Base-by-base conservation (phyloP, 2,329 filamentous ascomycete genomes). In the Tolypocladium album region DNA sequence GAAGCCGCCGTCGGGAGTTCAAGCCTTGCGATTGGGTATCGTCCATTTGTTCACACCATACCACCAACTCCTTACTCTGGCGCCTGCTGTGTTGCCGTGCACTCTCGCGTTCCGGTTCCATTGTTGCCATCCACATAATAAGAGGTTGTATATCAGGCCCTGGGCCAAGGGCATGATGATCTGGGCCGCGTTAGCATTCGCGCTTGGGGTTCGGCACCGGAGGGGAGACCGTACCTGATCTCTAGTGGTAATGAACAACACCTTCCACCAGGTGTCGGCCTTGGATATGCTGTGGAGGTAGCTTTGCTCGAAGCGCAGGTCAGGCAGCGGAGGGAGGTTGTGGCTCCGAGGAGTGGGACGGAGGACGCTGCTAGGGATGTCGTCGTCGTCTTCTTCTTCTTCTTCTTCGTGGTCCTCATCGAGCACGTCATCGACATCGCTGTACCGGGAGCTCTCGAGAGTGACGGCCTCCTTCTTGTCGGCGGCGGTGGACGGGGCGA, bases 231-330 rank as follows among this genome's bases (percentile, higher is more conserved):
- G 57, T 78, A 94, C 89, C 83, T 97, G 94, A 74, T 99, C 94
- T 69, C 90, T 82, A 42, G 89, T 74, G 22, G 94, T 99, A 66
- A 99, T 93, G 78, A 88, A 89, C 9, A 84, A 81, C 39, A 99
- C 84, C 71, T 85, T 85, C 78, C 88, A 87, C 86, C 87, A 92
- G 31, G 85, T 86, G 65, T 94, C 84, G 42, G 92, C 91, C 60
- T 85, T 81, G 64, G 88, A 84, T 67, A 99, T 89, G 76, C 92
- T 96, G 67, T 89, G 88, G 59, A 99, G 82, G 74, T 99, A 99
- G 80, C 92, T 97, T 82, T 99, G 94, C 77, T 99, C 94, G 76
- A 97, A 97, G 52, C 94, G 85, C 65, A 99, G 79, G 76, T 99
- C 94, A 4, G 92, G 92, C 69, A 97, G 82, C 11, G 85, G 83